These are phyloP conservation scores for Lonicera japonica DNA, from an alignment of 129 eudicot species.

Conservation along the genomic window DNA sequence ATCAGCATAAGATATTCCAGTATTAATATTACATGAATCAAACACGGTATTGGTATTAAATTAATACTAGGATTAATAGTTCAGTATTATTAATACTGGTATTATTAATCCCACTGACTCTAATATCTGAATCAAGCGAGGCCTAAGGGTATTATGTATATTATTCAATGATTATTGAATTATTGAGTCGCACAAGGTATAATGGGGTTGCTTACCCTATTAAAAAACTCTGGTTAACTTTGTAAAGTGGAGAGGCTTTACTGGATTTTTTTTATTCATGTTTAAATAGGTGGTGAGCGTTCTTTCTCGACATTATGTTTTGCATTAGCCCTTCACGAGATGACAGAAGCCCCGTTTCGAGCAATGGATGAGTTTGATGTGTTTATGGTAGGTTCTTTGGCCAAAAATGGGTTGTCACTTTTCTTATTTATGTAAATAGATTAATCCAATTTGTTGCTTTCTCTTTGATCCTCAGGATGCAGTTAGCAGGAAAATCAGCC, in stretches of 20 bases:
- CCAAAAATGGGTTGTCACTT: neutral
- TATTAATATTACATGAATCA: no score
- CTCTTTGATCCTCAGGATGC: slow-evolving; percentile 64
- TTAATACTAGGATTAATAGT: no score
- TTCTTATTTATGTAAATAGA: neutral
- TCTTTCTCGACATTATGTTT: slow-evolving; percentile 94
- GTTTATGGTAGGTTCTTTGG: slow-evolving; percentile 59
- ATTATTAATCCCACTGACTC: no score
- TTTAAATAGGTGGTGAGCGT: slow-evolving; percentile 75
- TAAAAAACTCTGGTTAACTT: neutral
- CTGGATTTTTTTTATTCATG: neutral
- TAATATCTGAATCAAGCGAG: no score
- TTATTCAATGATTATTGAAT: neutral
- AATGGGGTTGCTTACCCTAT: neutral
- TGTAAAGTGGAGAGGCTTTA: neutral
- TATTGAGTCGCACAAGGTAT: neutral
- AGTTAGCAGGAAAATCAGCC: slow-evolving; percentile 92
- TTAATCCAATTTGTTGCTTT: neutral
- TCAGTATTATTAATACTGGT: no score
- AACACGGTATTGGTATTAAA: no score
- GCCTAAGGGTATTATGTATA: neutral
- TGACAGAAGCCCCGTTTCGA: slow-evolving; percentile 95
- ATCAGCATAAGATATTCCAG: no score
- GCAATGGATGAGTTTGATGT: slow-evolving; percentile 99
- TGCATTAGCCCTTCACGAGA: slow-evolving; percentile 91